Evolutionary conservation across 768 basidiomycete species (phyloP).

Genomic region (Boletellus ananiceps): DNA sequence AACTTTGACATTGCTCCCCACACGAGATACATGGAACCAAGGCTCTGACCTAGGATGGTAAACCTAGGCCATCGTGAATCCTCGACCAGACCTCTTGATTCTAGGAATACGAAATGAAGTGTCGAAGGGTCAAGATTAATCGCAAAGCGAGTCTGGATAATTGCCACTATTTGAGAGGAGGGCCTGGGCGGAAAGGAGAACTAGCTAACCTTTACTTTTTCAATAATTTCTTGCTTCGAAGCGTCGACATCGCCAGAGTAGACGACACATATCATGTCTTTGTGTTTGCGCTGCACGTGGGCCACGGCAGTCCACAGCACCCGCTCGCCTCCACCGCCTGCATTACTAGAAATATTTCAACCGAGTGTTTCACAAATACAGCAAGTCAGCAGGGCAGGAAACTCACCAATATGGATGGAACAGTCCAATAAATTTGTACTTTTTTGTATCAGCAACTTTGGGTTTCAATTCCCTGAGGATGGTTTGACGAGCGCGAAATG

Average conservation of each 20-base stretch:
- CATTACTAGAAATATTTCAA: conserved; percentile 57
- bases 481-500: conserved; percentile 14
- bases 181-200: neutral
- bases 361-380: neutral
- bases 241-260: conserved; percentile 87
- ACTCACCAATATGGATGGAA: conserved; percentile 96
- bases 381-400: neutral
- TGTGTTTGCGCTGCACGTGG: conserved; percentile 63
- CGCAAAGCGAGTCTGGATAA: conserved; percentile 69
- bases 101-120: conserved; percentile 80
- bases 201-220: conserved; percentile 65
- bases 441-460: neutral
- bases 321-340: conserved; percentile 94
- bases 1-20: conserved; percentile 77
- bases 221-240: conserved; percentile 74
- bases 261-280: conserved; percentile 66
- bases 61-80: conserved; percentile 84
- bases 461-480: conserved; percentile 20
- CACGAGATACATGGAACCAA: conserved; percentile 81
- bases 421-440: conserved; percentile 60
- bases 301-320: conserved; percentile 92
- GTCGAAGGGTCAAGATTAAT: conserved; percentile 61
- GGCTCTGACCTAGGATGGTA: conserved; percentile 86
- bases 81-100: conserved; percentile 67
- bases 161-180: neutral